phyloP scores from a whole-genome alignment of 2,329 filamentous ascomycete genomes.

The Phialophora tarda region DNA sequence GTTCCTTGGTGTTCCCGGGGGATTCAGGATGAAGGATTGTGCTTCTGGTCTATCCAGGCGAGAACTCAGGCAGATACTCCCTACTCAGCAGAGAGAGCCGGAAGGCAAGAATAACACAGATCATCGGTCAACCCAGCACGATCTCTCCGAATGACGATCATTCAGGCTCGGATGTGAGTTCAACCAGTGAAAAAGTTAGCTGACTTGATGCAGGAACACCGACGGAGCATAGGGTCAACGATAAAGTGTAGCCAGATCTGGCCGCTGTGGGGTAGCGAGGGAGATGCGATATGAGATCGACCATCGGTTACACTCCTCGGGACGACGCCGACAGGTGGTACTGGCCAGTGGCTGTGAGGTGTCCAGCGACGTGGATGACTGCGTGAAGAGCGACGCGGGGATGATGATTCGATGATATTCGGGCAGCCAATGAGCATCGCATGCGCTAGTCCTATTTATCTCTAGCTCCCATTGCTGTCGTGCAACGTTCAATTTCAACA shows the following conservation, averaged over 20 bases:
- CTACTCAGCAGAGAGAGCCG: neutral
- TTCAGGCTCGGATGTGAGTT: neutral
- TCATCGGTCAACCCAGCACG: neutral
- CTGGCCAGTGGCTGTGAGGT: neutral
- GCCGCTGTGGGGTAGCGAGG: slow-evolving; percentile 4
- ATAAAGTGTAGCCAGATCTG: slow-evolving; percentile 7
- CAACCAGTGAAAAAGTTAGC: slow-evolving; percentile 4
- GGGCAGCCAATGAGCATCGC: neutral
- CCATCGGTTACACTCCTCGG: neutral
- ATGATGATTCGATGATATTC: slow-evolving; percentile 13
- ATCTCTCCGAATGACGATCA: neutral
- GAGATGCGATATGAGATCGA: slow-evolving; percentile 4
- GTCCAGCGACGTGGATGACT: neutral
- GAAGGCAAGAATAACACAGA: neutral
- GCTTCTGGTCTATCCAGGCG: neutral
- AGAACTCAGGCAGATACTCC: neutral
- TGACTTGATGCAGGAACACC: slow-evolving; percentile 1
- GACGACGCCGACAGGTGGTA: neutral
- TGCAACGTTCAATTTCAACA: neutral
- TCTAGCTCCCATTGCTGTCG: neutral
- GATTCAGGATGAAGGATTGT: neutral
- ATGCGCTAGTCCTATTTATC: neutral
- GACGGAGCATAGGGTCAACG: no score
- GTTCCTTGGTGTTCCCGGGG: neutral
- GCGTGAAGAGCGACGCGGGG: neutral